Evolutionary conservation across 1,139 yeast genomes (phyloP).

Genomic region (Zygotorulaspora mrakii): DNA sequence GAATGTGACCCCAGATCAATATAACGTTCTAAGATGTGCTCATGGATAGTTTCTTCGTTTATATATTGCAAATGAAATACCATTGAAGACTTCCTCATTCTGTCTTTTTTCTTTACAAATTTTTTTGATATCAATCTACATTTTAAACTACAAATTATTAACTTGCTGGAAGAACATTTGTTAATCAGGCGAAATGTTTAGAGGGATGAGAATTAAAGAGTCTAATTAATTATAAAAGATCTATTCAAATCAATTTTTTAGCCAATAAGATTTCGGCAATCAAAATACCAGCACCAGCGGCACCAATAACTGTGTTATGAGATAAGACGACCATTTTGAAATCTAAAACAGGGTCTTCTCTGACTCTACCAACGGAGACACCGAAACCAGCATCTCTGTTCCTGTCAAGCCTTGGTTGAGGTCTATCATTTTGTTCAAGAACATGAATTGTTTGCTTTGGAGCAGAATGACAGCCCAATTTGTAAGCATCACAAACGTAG

Average conservation of each 20-base stretch:
- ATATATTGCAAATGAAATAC: slow-evolving; percentile 12
- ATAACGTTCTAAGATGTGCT: slow-evolving; percentile 35
- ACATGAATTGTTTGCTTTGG: slow-evolving; percentile 91
- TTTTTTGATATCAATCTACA: background rate
- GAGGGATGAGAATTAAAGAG: background rate
- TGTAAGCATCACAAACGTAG: slow-evolving; percentile 80
- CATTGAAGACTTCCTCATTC: slow-evolving; percentile 8
- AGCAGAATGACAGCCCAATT: slow-evolving; percentile 81
- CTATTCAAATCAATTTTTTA: slow-evolving; percentile 59
- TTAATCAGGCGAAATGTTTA: too few species aligned
- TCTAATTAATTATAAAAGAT: background rate
- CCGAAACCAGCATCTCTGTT: slow-evolving; percentile 93
- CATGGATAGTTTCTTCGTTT: slow-evolving; percentile 29
- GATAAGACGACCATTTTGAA: slow-evolving; percentile 93
- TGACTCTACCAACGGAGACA: slow-evolving; percentile 89
- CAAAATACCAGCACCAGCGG: slow-evolving; percentile 98
- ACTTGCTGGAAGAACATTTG: too few species aligned
- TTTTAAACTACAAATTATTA: too few species aligned
- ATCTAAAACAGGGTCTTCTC: slow-evolving; percentile 91
- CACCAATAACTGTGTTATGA: slow-evolving; percentile 96
- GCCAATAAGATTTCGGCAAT: slow-evolving; percentile 88
- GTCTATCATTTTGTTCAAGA: slow-evolving; percentile 86
- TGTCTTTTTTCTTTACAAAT: background rate
- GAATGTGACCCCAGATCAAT: slow-evolving; percentile 23
- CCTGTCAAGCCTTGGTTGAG: slow-evolving; percentile 97